A percentile compares a stretch with the other conserved stretches of the same genome.
Evolutionary conservation across 352 stramenopile genomes (phyloP).

Genomic region (Lagenidium giganteum): DNA sequence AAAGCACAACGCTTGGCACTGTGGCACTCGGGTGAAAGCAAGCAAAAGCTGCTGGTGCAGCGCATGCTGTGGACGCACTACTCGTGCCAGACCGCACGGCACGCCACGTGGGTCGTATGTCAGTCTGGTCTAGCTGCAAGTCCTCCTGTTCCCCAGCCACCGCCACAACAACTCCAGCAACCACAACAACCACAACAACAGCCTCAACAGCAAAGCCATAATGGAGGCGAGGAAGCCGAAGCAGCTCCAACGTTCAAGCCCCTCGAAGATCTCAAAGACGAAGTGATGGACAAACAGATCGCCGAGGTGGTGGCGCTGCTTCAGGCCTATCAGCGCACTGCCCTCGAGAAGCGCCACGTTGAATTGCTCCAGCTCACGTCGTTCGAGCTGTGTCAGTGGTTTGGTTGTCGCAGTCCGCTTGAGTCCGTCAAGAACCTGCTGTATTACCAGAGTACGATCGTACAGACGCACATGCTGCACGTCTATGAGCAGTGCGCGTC

Average conservation of each 20-base stretch:
- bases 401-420: slow-evolving; percentile 39
- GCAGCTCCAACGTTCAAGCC: no score
- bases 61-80: slow-evolving; percentile 47
- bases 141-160: background rate
- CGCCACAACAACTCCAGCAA: no score
- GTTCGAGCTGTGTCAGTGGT: slow-evolving; percentile 55
- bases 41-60: slow-evolving; percentile 13
- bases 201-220: no score
- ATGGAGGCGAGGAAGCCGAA: no score
- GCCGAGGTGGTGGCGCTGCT: slow-evolving; percentile 14
- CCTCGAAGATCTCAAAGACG: slow-evolving; percentile 9
- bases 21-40: slow-evolving; percentile 25
- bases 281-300: slow-evolving; percentile 22
- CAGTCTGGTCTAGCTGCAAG: no score
- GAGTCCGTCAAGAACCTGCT: slow-evolving; percentile 49
- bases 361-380: slow-evolving; percentile 31
- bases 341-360: slow-evolving; percentile 37
- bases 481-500: slow-evolving; percentile 32
- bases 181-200: no score
- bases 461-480: slow-evolving; percentile 22
- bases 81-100: slow-evolving; percentile 18
- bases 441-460: slow-evolving; percentile 50
- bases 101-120: slow-evolving; percentile 58
- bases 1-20: slow-evolving; percentile 39
- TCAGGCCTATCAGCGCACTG: slow-evolving; percentile 30